phyloP scores from a whole-genome alignment of 140 eudicot species.

The Flaveria floridana region DNA sequence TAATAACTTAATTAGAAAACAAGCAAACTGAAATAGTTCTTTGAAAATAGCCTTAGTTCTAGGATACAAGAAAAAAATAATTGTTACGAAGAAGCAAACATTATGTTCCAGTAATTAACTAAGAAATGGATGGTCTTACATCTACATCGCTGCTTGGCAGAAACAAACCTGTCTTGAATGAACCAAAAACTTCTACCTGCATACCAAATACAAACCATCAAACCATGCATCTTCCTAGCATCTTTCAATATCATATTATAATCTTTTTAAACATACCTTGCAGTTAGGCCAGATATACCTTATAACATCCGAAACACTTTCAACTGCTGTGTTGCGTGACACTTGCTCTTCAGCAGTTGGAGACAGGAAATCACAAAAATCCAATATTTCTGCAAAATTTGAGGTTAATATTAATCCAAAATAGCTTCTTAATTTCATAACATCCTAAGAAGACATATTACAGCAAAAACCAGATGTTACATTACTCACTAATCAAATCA shows the following conservation, averaged over 20 bases:
- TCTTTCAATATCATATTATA: neutral
- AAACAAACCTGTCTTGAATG: conserved; percentile 91
- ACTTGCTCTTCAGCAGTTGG: conserved; percentile 84
- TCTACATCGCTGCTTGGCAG: conserved; percentile 92
- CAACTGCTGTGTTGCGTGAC: conserved; percentile 71
- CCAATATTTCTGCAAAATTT: conserved; percentile 71
- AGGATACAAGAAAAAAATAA: neutral
- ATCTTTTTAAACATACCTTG: conserved; percentile 42
- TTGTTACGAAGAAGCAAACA: neutral
- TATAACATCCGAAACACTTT: conserved; percentile 70
- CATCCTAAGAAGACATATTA: neutral
- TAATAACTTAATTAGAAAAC: neutral
- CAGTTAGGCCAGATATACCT: conserved; percentile 80
- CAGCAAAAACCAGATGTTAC: neutral
- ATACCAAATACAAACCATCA: conserved; percentile 24
- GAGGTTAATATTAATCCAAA: neutral
- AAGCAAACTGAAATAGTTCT: neutral
- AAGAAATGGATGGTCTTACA: conserved; percentile 44
- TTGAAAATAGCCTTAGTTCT: neutral
- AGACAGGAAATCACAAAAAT: conserved; percentile 84
- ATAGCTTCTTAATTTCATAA: neutral
- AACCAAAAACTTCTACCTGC: conserved; percentile 92
- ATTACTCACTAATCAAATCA: neutral
- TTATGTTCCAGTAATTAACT: neutral
- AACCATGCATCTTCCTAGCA: conserved; percentile 19